Evolutionary conservation across 1,139 yeast genomes (phyloP).

Genomic region (Geotrichum aggregatum): DNA sequence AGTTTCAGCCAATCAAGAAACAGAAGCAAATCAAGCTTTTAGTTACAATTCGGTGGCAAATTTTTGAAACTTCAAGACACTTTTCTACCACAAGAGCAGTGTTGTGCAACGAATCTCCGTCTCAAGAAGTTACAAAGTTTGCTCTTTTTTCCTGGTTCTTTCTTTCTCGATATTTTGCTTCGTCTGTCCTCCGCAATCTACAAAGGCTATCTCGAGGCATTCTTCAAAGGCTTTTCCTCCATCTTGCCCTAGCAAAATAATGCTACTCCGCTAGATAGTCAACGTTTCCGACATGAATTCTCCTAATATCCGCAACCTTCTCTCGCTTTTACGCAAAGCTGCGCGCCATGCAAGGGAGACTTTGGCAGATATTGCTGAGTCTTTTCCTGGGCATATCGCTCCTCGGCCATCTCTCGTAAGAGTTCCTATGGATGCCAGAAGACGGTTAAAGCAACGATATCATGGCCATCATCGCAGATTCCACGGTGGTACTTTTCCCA

Average conservation of each 20-base stretch:
- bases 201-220: background rate
- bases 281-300: slow-evolving; percentile 4
- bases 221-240: background rate
- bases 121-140: background rate
- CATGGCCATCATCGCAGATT: background rate
- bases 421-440: slow-evolving; percentile 7
- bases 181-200: background rate
- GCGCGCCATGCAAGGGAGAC: slow-evolving; percentile 20
- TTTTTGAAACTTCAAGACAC: background rate
- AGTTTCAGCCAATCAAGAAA: background rate
- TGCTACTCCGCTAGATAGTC: background rate
- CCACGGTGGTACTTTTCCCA: background rate
- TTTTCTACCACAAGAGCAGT: background rate
- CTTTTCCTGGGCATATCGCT: slow-evolving; percentile 7
- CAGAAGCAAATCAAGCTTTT: background rate
- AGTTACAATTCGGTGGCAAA: background rate
- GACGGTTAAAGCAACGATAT: background rate
- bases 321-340: slow-evolving; percentile 19
- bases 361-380: slow-evolving; percentile 17
- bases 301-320: slow-evolving; percentile 10
- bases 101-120: background rate
- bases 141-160: background rate
- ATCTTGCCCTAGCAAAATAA: background rate
- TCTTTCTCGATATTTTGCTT: background rate
- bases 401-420: slow-evolving; percentile 12